Base-by-base conservation (phyloP, 805 yeast species). In the Nakazawaea holstii region DNA sequence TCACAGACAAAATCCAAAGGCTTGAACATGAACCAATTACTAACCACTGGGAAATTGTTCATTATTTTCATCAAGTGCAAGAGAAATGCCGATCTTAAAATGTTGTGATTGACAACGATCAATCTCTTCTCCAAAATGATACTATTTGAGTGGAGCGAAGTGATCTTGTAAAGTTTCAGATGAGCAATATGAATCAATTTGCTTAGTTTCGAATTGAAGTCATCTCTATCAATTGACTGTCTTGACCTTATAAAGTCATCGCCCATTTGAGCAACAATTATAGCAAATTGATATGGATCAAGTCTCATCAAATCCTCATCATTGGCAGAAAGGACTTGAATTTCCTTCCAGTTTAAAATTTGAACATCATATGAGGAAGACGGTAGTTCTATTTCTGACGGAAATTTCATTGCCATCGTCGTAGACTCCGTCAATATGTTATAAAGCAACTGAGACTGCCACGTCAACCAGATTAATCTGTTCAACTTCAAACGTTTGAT, bases 381-480 rank as follows among this genome's bases (percentile, higher is more conserved):
- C 9, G 76, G 76, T 17, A 70, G 45, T 27, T 69, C 67, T 45
- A 70, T 29, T 14, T 59, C 55, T 3, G 46, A 48, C 3, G 70
- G 68, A 44, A 68, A 62, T 20, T 53, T 51, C 38, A 69, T 49
- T 29, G 58, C 20, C 14, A 49, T 61, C 69, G n/a, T 74, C 73
- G 42, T 56, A 57, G 1, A 72, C 73, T 51, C 61, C 55, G 52
- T 62, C 60, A 26, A 66, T 47, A 50, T 73, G 58, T 26, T 66
- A 48, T 46, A 59, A 65, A 10, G 60, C 62, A 45, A n/a, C 5
- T 64, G 62, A 42, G 64, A 52, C 48, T 62, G 65, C 68, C 68
- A 72, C 6, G 64, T 59, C 5, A 63, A 61, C 76, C 76, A 72
- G 10, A 70, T 50, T 3, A 64, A 52, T 49, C 74, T 54, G 8